Evolutionary conservation across 2,329 filamentous ascomycete genomes (phyloP), one percentile per base, ranked within the genome.

Genomic region (Hirsutella minnesotensis): DNA sequence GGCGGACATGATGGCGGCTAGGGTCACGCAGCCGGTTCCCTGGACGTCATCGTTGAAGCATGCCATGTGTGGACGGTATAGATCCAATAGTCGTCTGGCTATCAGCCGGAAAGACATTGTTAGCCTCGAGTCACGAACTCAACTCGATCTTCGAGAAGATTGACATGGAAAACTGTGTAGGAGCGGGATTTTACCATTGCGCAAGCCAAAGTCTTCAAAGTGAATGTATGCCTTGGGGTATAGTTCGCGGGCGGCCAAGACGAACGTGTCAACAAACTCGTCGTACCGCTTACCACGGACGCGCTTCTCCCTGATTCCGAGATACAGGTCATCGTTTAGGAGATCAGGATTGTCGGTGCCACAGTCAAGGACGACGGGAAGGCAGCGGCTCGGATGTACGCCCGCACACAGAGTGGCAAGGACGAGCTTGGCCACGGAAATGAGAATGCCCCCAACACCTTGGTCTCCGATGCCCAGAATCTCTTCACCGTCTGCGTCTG

Each of bases 11-110:
- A 94, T 81, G 1, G 83, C 87, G 0, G 87, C 87, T 0, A 94
- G 72, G 0, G 88, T 90, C 1, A 94, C 86, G 46, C 85, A 90
- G 0, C 87, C 88, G 0, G 88, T 94, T 1, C 87, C 88, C 59
- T 94, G 87, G 0, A 94, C 80, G 57, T 94, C 87, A 45, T 94
- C 88, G 54, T 94, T 94, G 69, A 95, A 94, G 59, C 86, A 94
- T 0, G 87, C 72, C 8, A 90, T 81, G 40, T 83, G 56, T 0
- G 80, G 71, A 1, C 81, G 75, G 53, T 92, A 94, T 30, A 70
- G 74, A 46, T 94, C 84, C 1, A 94, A 69, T 3, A 94, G 75
- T 3, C 84, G 75, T 24, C 83, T 72, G 0, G 86, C 84, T 72
- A 27, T 2, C 12, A 0, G 5, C 3, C 5, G 2, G 43, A 43